Evolutionary conservation across 2,329 filamentous ascomycete species (phyloP).

Genomic region (Neocucurbitaria cava): DNA sequence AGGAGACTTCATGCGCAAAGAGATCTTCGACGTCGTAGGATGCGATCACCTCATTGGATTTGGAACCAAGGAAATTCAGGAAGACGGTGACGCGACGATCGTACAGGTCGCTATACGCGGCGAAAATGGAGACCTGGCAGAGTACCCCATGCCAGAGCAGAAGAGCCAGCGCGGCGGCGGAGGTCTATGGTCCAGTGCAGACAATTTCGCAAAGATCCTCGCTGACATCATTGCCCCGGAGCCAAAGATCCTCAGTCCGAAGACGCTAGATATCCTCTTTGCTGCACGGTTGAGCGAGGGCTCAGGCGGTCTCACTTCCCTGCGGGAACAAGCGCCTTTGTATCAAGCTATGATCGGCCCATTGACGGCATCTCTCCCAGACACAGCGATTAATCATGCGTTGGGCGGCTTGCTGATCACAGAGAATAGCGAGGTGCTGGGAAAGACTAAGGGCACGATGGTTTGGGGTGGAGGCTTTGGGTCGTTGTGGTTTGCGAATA

Average conservation of each 20-base stretch:
- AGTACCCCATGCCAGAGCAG: not conserved
- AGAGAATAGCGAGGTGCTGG: conserved; percentile 11
- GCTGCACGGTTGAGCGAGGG: not conserved
- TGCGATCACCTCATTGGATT: conserved; percentile 9
- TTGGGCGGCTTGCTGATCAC: conserved; percentile 20
- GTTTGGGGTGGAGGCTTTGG: conserved; percentile 24
- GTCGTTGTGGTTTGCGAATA: conserved; percentile 23
- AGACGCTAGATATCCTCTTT: conserved; percentile 8
- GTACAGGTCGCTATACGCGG: not conserved
- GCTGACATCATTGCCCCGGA: conserved; percentile 5
- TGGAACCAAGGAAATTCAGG: not conserved
- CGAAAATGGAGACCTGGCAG: not conserved
- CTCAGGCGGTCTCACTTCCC: not conserved
- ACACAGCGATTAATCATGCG: conserved; percentile 13
- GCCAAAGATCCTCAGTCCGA: conserved; percentile 4
- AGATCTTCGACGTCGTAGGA: conserved; percentile 7
- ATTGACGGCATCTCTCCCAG: conserved; percentile 1
- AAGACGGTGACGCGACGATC: not conserved
- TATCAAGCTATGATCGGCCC: conserved; percentile 17
- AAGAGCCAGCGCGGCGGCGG: conserved; percentile 14
- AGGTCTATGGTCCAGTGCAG: conserved; percentile 5
- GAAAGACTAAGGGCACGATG: conserved; percentile 16
- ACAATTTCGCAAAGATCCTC: conserved; percentile 8
- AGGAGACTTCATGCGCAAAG: conserved; percentile 33
- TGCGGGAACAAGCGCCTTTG: conserved; percentile 3